These are phyloP conservation scores for Colletotrichum scovillei DNA, from an alignment of 2,329 filamentous ascomycete species.

Conservation along the genomic window DNA sequence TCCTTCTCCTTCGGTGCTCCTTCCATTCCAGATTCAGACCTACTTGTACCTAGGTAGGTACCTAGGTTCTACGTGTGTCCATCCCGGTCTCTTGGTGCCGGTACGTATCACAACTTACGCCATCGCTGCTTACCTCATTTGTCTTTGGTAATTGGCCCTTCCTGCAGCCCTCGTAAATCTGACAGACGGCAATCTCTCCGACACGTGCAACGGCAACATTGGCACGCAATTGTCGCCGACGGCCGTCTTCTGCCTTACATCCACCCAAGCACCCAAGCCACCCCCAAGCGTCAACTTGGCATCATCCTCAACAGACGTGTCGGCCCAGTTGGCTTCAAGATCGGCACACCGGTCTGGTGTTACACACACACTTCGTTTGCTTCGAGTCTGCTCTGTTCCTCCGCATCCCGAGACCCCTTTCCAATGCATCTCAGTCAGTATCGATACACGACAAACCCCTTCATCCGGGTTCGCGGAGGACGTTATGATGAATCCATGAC, in stretches of 20 bases:
- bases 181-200: slow-evolving; percentile 8
- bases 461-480: slow-evolving; percentile 2
- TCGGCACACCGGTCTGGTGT: background rate
- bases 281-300: background rate
- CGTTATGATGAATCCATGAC: slow-evolving; percentile 7
- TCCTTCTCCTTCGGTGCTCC: background rate
- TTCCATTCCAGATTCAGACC: background rate
- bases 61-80: too few relatives aligned
- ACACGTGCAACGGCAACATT: slow-evolving; percentile 26
- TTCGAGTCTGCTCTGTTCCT: background rate
- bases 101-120: background rate
- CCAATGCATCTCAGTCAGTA: background rate
- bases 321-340: background rate
- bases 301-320: background rate
- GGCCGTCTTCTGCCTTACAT: background rate
- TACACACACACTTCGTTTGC: background rate
- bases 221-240: slow-evolving; percentile 16
- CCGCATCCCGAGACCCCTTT: background rate
- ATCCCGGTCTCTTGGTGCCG: background rate
- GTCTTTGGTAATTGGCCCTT: background rate
- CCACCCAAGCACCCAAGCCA: background rate
- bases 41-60: too few relatives aligned
- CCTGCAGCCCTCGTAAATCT: slow-evolving; percentile 36
- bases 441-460: background rate
- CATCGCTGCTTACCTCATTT: background rate